Percentiles rank a stretch among this genome's conserved stretches.
These are phyloP conservation scores for Hypholoma fasciculare DNA, from an alignment of 768 basidiomycete genomes.

Conservation along the genomic window DNA sequence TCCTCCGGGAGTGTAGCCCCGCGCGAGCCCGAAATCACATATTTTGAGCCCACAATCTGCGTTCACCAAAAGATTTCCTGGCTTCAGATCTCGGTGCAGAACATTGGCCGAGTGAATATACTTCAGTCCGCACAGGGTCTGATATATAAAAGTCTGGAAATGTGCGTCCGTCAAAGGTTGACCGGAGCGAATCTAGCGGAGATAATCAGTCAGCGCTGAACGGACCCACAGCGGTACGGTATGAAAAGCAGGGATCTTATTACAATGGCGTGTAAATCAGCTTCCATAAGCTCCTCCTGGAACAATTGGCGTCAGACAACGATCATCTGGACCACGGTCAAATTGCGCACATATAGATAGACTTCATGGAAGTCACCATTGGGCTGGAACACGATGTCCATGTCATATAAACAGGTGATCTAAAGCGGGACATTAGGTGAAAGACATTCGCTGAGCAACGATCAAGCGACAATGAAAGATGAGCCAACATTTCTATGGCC, in stretches of 20 bases:
- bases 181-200: constrained; percentile 72
- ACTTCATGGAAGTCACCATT: constrained; percentile 95
- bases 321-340: not conserved
- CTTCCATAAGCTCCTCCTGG: constrained; percentile 99
- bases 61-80: constrained; percentile 93
- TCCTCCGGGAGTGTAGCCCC: constrained; percentile 87
- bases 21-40: constrained; percentile 96
- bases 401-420: constrained; percentile 97
- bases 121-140: constrained; percentile 96
- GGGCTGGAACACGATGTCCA: constrained; percentile 95
- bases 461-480: not conserved
- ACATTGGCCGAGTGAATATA: constrained; percentile 98
- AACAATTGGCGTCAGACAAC: constrained; percentile 1
- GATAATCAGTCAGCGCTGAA: not conserved
- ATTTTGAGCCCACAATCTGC: constrained; percentile 99
- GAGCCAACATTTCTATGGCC: constrained; percentile 93
- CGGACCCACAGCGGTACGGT: not conserved
- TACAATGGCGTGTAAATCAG: constrained; percentile 98
- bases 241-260: constrained; percentile 21
- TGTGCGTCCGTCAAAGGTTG: constrained; percentile 89
- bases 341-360: constrained; percentile 71
- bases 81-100: constrained; percentile 92
- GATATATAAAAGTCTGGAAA: constrained; percentile 96
- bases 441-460: not conserved
- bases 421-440: constrained; percentile 30